Base-by-base conservation (phyloP, 177 flowering plant species). In the Vitis hybrid region DNA sequence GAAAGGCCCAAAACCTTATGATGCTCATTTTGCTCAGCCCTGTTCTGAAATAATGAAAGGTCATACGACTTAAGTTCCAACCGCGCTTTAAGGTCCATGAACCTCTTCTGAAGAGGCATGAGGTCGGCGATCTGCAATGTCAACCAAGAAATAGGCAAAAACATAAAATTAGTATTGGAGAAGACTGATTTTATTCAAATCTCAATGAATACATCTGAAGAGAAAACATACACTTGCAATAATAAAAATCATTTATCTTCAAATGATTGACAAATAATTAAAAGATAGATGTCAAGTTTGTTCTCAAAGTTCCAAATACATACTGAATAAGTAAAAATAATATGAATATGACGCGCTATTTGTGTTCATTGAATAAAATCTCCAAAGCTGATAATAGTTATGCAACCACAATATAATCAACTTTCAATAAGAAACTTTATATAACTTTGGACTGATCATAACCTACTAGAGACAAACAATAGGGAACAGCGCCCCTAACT, bases 11-110 rank as follows among this genome's bases (percentile, higher is more conserved):
- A 69, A 64, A 92, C 99, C 98, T 94, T 93, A 69, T 93, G 97
- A 72, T 93, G 98, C 84, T 92, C 98, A 83, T 93, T 92, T 78
- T 96, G 97, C 76, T 96, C 92, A 77, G 92, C 97, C 81, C 98
- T 87, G 56, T 78, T 81, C 76, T 88, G 86, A 70, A 86, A 93
- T 45, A 96, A 82, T 19, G 92, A 83, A 61, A 93, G 97, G 60
- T 96, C 99, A 76, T 92, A 86, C 6, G 78, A 78, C 81, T 91
- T 89, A 55, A 96, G 91, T 72, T 92, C 98, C 78, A 96, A 79
- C 77, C 89, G 91, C 55, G 87, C 67, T 76, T 88, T 93, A 11
- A 93, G 86, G 48, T 93, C 91, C 68, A 54, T 77, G 72, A 87
- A 92, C 77, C 85, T 86, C 74, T 86, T 92, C 64, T 96, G 92